Base-by-base conservation (phyloP, 345 rosid genomes). In the Crucihimalaya himalaica region DNA sequence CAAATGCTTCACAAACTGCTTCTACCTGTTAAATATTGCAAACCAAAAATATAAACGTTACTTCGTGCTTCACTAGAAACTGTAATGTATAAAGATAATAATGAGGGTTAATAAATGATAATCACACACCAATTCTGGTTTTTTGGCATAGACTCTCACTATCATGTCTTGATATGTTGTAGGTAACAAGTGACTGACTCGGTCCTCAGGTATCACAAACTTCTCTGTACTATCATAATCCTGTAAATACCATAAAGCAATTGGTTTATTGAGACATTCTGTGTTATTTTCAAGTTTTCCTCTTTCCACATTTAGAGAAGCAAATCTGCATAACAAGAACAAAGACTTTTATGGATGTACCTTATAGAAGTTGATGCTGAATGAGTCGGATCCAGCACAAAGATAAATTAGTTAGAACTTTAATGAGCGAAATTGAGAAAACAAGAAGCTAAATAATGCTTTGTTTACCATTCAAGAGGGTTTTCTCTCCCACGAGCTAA, bases 311-410 rank as follows among this genome's bases (percentile, higher is more conserved):
- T n/a, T 8, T 29, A 2, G 7, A 40, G 4, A 70, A 25, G 42
- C 7, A 34, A 23, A 21, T 35, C 29, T 18, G 27, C 4, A 74
- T 13, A 20, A 31, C 35, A 46, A 60, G 39, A 66, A 50, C 23
- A 61, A 5, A 39, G 42, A 39, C 35, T 47, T 20, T 52, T n/a
- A 15, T 39, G 43, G 45, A 40, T 19, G 68, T 89, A 93, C 98
- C 98, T 88, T 84, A 86, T 86, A 94, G 84, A 94, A 94, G 34
- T 89, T 83, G 87, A 94, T 88, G 86, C 98, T 94, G 93, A 69
- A 68, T 64, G 73, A 46, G 76, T 51, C 47, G 34, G 45, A 37
- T 40, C 61, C 67, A 65, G 55, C 56, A 43, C 35, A 66, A 67
- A 28, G 10, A 29, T 13, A 20, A 32, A 8, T 67, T 78, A 39